A percentile compares a stretch with the other conserved stretches of the same genome.
phyloP scores from a whole-genome alignment of 768 basidiomycete species.

The Amanita phalloides region DNA sequence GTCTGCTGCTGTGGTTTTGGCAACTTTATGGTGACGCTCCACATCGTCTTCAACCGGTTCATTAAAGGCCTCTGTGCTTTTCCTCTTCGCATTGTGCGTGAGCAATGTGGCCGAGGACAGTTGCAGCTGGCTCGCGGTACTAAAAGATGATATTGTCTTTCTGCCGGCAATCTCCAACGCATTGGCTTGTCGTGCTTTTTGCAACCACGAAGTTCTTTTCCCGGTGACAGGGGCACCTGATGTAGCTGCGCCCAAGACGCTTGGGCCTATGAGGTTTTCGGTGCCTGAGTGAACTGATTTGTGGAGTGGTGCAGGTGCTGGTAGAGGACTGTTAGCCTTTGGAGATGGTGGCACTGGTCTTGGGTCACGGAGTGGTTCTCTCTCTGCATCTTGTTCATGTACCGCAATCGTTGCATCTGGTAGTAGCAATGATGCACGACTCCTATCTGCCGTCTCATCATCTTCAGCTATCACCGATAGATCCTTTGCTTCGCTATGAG shows the following conservation, averaged over 20 bases:
- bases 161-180: constrained; percentile 47
- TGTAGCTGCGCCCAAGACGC: constrained; percentile 24
- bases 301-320: constrained; percentile 56
- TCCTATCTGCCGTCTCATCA: constrained; percentile 46
- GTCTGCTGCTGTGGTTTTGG: constrained; percentile 32
- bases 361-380: constrained; percentile 22
- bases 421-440: constrained; percentile 15
- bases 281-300: constrained; percentile 49
- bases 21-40: constrained; percentile 36
- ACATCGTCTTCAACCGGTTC: constrained; percentile 21
- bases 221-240: constrained; percentile 32
- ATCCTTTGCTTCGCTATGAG: constrained; percentile 25
- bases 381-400: background rate
- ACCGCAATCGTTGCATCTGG: background rate
- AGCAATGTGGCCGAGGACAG: background rate
- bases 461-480: constrained; percentile 67
- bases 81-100: constrained; percentile 40
- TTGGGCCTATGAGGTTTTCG: constrained; percentile 28
- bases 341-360: constrained; percentile 13
- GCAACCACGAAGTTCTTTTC: constrained; percentile 75
- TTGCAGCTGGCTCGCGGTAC: background rate
- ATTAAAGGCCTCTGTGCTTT: constrained; percentile 40
- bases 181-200: constrained; percentile 65
- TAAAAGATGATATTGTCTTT: constrained; percentile 15
- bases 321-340: constrained; percentile 33